Base-by-base conservation (phyloP, 192 early-diverging fungal species). In the Ambispora gerdemannii region DNA sequence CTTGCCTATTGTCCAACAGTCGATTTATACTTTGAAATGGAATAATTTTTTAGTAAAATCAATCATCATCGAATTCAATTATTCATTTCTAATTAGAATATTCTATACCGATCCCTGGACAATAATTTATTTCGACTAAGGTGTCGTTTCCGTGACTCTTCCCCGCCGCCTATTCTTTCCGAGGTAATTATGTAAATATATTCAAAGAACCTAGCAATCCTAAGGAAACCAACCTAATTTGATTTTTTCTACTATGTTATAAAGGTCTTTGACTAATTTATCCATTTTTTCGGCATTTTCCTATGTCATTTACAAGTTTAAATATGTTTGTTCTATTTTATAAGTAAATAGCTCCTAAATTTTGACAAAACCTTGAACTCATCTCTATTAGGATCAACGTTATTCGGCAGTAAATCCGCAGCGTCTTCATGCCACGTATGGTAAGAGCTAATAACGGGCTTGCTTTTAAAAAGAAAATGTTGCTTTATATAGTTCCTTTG, bases 111-210 rank as follows among this genome's bases (percentile, higher is more conserved):
- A 72, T 98, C 94, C 67, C 96, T 87, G 27, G 95, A 93, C 47
- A 98, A 81, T 58, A 98, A 78, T 84, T 98, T 98, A 33, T 90
- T 88, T 27, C 93, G 87, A 4, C 77, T 77, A 25, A 94, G 68
- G 79, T 98, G 96, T 67, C 93, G 85, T 56, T 91, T 83, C 31
- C 96, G 83, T 35, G 95, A 90, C 20, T 80, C 85, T 60, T 88
- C 85, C 59, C 91, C 93, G 69, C 96, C 96, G 49, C 96, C 91
- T 92, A 72, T 51, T 28, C 19, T 34, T 32, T 55, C 28, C 27
- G 6, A 62, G 43, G 43, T n/a, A 52, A 28, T 6, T 27, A 36
- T n/a, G 4, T 2, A 31, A 36, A 4, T 55, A 43, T 20, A 63
- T 10, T 62, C 2, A 43, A 22, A 38, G 36, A 4, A 31, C 38